phyloP scores from a whole-genome alignment of 2,329 filamentous ascomycete species.

The Hypoxylon sp. region DNA sequence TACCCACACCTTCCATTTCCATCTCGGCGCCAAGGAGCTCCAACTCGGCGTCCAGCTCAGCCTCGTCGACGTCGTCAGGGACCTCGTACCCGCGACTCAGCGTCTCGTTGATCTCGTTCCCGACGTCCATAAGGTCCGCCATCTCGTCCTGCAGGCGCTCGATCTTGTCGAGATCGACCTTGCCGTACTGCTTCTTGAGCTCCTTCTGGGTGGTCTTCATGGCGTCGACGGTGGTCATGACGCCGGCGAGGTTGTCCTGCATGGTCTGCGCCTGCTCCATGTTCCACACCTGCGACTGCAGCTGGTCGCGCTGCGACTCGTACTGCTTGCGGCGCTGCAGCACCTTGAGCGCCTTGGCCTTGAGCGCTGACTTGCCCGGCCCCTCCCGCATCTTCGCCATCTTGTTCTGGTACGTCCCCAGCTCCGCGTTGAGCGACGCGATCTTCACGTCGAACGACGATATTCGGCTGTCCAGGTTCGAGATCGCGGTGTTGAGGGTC shows the following conservation, averaged over 20 bases:
- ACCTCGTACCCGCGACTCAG: conserved; percentile 93
- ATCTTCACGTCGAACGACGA: conserved; percentile 92
- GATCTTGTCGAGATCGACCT: conserved; percentile 97
- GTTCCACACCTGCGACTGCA: conserved; percentile 96
- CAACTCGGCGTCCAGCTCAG: conserved; percentile 94
- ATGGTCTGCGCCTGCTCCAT: conserved; percentile 99
- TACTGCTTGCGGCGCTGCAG: conserved; percentile 94
- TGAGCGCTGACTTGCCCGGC: conserved; percentile 91
- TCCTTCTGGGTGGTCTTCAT: conserved; percentile 98
- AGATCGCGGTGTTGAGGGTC: conserved; percentile 79
- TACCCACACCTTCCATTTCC: conserved; percentile 80
- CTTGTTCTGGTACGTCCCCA: conserved; percentile 88
- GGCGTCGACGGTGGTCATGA: conserved; percentile 97
- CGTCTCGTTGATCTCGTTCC: conserved; percentile 98
- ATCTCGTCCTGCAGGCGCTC: conserved; percentile 99
- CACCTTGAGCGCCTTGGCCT: conserved; percentile 94
- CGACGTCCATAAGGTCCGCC: conserved; percentile 97
- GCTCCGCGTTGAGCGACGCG: conserved; percentile 90
- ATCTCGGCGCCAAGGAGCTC: conserved; percentile 95
- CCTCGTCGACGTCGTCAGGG: conserved; percentile 96
- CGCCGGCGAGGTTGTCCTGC: conserved; percentile 98
- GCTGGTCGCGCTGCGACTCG: conserved; percentile 93
- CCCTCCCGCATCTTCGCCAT: conserved; percentile 95
- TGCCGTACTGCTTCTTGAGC: conserved; percentile 93
- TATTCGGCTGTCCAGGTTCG: conserved; percentile 77